A percentile compares a stretch with the other conserved stretches of the same genome.
Evolutionary conservation across 129 eudicot genomes (phyloP).

Genomic region (Tagetes patula): DNA sequence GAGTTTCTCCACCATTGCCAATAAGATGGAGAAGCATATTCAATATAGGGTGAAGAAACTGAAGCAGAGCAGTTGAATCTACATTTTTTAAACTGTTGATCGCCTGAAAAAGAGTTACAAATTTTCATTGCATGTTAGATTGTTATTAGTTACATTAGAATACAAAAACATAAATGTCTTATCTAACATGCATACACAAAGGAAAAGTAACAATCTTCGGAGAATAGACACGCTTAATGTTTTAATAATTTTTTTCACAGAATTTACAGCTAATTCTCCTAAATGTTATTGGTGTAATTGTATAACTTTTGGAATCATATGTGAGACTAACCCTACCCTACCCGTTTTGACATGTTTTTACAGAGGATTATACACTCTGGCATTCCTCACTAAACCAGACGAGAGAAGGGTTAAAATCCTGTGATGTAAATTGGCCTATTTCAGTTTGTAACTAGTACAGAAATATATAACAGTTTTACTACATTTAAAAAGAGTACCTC

Average conservation of each 20-base stretch:
- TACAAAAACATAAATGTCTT: conserved; percentile 9
- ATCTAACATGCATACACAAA: conserved; percentile 1
- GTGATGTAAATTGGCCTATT: not conserved
- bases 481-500: conserved; percentile 52
- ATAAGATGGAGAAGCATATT: conserved; percentile 99
- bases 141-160: conserved; percentile 24
- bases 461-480: not conserved
- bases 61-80: conserved; percentile 94
- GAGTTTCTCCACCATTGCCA: conserved; percentile 98
- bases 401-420: not conserved
- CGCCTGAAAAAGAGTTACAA: conserved; percentile 58
- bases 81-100: conserved; percentile 98
- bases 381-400: not conserved
- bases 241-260: not conserved
- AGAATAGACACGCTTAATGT: not conserved
- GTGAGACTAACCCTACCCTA: not conserved
- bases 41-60: conserved; percentile 95
- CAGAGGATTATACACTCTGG: not conserved
- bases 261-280: not conserved
- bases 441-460: conserved; percentile 1
- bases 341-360: not conserved
- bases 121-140: conserved; percentile 5
- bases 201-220: not conserved
- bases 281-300: not conserved
- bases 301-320: not conserved